Percentiles rank a stretch among this genome's conserved stretches.
Evolutionary conservation across 2,329 filamentous ascomycete species (phyloP).

Genomic region (Xylariomycetidae sp.): DNA sequence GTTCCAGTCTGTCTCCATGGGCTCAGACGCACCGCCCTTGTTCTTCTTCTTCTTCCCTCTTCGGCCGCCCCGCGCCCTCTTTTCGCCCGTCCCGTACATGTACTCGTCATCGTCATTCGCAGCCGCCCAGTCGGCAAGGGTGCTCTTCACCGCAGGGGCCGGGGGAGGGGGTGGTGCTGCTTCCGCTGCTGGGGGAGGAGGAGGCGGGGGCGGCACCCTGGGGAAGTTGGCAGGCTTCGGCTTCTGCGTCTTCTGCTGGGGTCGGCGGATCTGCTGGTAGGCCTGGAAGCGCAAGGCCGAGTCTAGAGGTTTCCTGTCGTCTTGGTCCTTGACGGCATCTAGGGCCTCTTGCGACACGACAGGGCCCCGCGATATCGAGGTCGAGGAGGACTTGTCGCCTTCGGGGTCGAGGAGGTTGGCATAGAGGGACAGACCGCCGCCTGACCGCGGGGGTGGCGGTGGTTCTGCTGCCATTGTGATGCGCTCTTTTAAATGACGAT

Average conservation of each 20-base stretch:
- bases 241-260: constrained; percentile 57
- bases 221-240: constrained; percentile 58
- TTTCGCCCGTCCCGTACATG: constrained; percentile 58
- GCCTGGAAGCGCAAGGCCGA: constrained; percentile 80
- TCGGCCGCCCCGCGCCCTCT: constrained; percentile 70
- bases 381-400: constrained; percentile 31
- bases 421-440: constrained; percentile 67
- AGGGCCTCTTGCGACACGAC: constrained; percentile 62
- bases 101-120: constrained; percentile 81
- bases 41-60: constrained; percentile 74
- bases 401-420: constrained; percentile 72
- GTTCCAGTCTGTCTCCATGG: constrained; percentile 74
- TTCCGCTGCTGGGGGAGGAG: constrained; percentile 12
- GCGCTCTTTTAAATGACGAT: too few relatives aligned
- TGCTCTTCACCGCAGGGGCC: constrained; percentile 52
- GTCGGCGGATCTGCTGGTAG: constrained; percentile 58
- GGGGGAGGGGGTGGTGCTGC: constrained; percentile 25
- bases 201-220: constrained; percentile 34
- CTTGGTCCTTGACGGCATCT: constrained; percentile 38
- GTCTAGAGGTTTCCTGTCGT: constrained; percentile 58
- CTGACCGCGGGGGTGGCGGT: constrained; percentile 34
- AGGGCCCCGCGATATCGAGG: constrained; percentile 74
- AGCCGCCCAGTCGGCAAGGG: constrained; percentile 75
- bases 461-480: constrained; percentile 22
- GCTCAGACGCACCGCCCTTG: constrained; percentile 50